A percentile compares a stretch with the other conserved stretches of the same genome.
Conservation (phyloP, 108 stramenopile species). For the Ochromonas danica region DNA sequence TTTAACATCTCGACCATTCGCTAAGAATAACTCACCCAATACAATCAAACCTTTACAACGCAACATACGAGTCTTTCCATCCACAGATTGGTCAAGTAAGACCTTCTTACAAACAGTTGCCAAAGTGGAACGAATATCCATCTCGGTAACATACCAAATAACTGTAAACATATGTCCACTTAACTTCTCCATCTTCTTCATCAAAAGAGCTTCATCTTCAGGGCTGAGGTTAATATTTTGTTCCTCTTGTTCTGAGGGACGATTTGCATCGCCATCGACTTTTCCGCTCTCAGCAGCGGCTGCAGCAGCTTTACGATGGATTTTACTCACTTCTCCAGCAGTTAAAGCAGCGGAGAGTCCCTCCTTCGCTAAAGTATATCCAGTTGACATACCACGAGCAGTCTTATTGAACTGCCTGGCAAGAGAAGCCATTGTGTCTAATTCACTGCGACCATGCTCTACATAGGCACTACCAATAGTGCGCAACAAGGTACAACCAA, state of each 20-base stretch:
- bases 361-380: background rate
- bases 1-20: background rate
- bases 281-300: background rate
- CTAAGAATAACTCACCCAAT: conserved; percentile 20
- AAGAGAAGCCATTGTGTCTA: background rate
- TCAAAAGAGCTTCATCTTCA: background rate
- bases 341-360: background rate
- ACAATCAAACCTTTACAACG: conserved; percentile 4
- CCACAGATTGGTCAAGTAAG: background rate
- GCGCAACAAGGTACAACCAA: background rate
- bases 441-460: background rate
- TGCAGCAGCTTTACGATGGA: background rate
- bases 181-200: background rate
- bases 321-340: background rate
- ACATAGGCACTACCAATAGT: conserved; percentile 1
- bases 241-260: too few relatives aligned
- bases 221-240: too few relatives aligned
- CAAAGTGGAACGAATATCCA: conserved; percentile 4
- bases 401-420: background rate
- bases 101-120: conserved; percentile 1
- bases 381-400: background rate
- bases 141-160: conserved; percentile 4
- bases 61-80: background rate
- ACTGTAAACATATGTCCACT: conserved; percentile 21
- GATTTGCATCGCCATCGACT: too few relatives aligned